These are phyloP conservation scores for Hygrophorus russula DNA, from an alignment of 768 basidiomycete genomes.

Conservation along the genomic window DNA sequence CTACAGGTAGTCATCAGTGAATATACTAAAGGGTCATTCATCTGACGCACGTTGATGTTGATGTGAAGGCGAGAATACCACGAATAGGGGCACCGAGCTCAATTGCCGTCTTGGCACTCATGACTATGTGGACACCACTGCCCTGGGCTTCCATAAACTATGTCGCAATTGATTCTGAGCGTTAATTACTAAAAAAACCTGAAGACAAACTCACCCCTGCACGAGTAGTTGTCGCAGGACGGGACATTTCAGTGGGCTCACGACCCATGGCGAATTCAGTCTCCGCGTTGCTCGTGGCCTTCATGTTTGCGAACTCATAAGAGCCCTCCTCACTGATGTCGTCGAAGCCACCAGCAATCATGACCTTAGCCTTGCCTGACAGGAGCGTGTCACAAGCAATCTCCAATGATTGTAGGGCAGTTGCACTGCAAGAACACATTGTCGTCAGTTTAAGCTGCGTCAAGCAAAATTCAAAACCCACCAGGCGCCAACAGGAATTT, in stretches of 20 bases:
- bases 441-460: not conserved
- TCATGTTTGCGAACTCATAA: slow-evolving; percentile 99
- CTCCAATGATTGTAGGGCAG: slow-evolving; percentile 94
- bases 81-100: slow-evolving; percentile 92
- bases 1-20: slow-evolving; percentile 23
- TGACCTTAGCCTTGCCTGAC: slow-evolving; percentile 95
- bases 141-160: slow-evolving; percentile 97
- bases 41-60: slow-evolving; percentile 77
- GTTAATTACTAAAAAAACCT: not conserved
- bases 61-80: slow-evolving; percentile 89
- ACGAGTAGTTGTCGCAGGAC: slow-evolving; percentile 92
- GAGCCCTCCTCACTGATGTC: slow-evolving; percentile 98
- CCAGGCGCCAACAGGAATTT: slow-evolving; percentile 99
- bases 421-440: slow-evolving; percentile 47
- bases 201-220: slow-evolving; percentile 55
- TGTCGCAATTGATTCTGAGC: slow-evolving; percentile 5
- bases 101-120: slow-evolving; percentile 93
- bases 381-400: slow-evolving; percentile 95
- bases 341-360: slow-evolving; percentile 98
- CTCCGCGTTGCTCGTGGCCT: slow-evolving; percentile 94
- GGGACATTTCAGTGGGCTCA: slow-evolving; percentile 97
- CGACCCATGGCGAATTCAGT: slow-evolving; percentile 99
- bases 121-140: slow-evolving; percentile 92
- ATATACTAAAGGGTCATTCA: not conserved
- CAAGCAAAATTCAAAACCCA: slow-evolving; percentile 22